Evolutionary conservation across 2,329 filamentous ascomycete species (phyloP).

Genomic region (Ophidiomyces ophidiicola): DNA sequence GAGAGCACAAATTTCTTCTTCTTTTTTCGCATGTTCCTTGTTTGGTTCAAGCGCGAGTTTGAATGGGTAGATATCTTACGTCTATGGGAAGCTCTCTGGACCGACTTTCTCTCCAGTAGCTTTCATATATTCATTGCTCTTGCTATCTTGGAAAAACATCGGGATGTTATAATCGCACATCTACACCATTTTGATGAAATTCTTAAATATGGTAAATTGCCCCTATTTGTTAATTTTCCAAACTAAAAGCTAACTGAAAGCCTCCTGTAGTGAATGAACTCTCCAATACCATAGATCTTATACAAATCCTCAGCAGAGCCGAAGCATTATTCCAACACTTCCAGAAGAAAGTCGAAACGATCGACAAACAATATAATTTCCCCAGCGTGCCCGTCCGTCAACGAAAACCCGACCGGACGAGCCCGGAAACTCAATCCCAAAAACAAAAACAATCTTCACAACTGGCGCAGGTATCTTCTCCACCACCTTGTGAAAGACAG

Average conservation of each 20-base stretch:
- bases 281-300: constrained; percentile 80
- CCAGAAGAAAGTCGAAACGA: constrained; percentile 73
- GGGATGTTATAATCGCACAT: constrained; percentile 93
- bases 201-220: constrained; percentile 70
- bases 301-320: constrained; percentile 72
- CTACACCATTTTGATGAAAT: constrained; percentile 93
- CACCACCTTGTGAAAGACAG: too few species aligned
- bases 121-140: constrained; percentile 93
- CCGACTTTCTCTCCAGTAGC: constrained; percentile 73
- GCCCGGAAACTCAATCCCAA: constrained; percentile 4
- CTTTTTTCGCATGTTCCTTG: constrained; percentile 97
- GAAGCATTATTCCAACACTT: constrained; percentile 82
- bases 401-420: constrained; percentile 6
- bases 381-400: constrained; percentile 42
- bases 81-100: constrained; percentile 91
- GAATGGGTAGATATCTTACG: constrained; percentile 74
- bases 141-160: constrained; percentile 87
- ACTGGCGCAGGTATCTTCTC: too few species aligned
- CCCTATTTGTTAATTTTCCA: background rate
- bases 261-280: constrained; percentile 69
- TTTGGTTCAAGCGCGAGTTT: constrained; percentile 99
- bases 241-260: background rate
- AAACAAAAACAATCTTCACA: constrained; percentile 18
- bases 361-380: constrained; percentile 85
- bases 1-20: constrained; percentile 99